phyloP scores from a whole-genome alignment of 371 early-diverging fungal species.

The Funneliformis caledonium region DNA sequence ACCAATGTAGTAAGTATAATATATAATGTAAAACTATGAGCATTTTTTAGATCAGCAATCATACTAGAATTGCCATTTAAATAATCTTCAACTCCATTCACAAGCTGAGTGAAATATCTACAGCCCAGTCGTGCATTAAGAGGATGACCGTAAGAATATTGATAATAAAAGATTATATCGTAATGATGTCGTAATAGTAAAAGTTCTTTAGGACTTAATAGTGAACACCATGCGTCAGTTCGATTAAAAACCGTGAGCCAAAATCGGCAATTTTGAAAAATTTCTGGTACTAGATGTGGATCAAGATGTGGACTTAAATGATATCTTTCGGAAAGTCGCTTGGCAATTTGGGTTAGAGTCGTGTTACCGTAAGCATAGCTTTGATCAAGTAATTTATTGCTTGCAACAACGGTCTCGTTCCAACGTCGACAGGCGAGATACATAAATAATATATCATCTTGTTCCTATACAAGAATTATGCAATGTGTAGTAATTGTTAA shows the following conservation, averaged over 20 bases:
- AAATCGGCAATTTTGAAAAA: slow-evolving; percentile 37
- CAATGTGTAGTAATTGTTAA: too few species aligned
- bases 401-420: not conserved
- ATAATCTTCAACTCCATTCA: slow-evolving; percentile 17
- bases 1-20: not conserved
- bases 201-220: too few species aligned
- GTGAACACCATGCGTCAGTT: slow-evolving; percentile 46
- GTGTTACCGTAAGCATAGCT: not conserved
- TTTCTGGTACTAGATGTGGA: slow-evolving; percentile 48
- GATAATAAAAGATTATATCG: slow-evolving; percentile 50
- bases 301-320: slow-evolving; percentile 29
- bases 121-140: slow-evolving; percentile 49
- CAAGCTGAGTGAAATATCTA: slow-evolving; percentile 44
- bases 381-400: not conserved
- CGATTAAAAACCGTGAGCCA: too few species aligned
- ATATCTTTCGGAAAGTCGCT: slow-evolving; percentile 40
- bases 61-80: slow-evolving; percentile 36
- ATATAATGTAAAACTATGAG: slow-evolving; percentile 49
- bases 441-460: too few species aligned
- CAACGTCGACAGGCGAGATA: slow-evolving; percentile 26
- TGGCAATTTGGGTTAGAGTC: slow-evolving; percentile 39
- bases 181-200: slow-evolving; percentile 45
- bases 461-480: not conserved
- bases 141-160: slow-evolving; percentile 48
- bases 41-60: slow-evolving; percentile 47